A percentile compares a stretch with the other conserved stretches of the same genome.
Evolutionary conservation across 148 eudicot genomes (phyloP).

Genomic region (Polygonum maritimum): DNA sequence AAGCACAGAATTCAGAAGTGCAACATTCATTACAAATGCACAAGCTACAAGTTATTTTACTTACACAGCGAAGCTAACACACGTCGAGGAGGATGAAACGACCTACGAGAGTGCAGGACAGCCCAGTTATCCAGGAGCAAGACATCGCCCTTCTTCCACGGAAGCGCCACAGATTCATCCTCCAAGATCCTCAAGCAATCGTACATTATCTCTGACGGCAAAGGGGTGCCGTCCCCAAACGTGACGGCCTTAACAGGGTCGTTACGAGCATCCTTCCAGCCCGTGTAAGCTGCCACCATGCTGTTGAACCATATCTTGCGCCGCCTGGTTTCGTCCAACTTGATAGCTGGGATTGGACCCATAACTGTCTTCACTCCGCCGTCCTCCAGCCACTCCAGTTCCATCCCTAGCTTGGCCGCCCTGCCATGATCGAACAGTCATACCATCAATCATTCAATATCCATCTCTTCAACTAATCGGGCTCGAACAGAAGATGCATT

Average conservation of each 20-base stretch:
- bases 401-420: conserved; percentile 75
- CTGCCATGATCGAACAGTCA: conserved; percentile 21
- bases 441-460: background rate
- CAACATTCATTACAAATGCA: background rate
- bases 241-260: conserved; percentile 75
- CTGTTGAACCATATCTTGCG: conserved; percentile 89
- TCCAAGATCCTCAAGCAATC: conserved; percentile 68
- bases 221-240: conserved; percentile 74
- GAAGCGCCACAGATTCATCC: conserved; percentile 69
- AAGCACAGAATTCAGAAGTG: too few relatives aligned
- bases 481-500: too few relatives aligned
- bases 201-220: conserved; percentile 42
- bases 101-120: conserved; percentile 69
- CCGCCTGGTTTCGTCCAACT: conserved; percentile 41
- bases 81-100: conserved; percentile 74
- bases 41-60: conserved; percentile 13
- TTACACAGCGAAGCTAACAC: conserved; percentile 81
- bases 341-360: conserved; percentile 82
- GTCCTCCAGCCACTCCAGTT: conserved; percentile 72
- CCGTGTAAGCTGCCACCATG: conserved; percentile 84
- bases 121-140: conserved; percentile 75
- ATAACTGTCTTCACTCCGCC: conserved; percentile 56
- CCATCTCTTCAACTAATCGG: background rate
- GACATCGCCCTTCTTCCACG: conserved; percentile 82
- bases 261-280: conserved; percentile 62